A percentile compares a stretch with the other conserved stretches of the same genome.
These are phyloP conservation scores for Xerocomus amazonicus DNA, from an alignment of 1,284 basidiomycete genomes.

Conservation along the genomic window DNA sequence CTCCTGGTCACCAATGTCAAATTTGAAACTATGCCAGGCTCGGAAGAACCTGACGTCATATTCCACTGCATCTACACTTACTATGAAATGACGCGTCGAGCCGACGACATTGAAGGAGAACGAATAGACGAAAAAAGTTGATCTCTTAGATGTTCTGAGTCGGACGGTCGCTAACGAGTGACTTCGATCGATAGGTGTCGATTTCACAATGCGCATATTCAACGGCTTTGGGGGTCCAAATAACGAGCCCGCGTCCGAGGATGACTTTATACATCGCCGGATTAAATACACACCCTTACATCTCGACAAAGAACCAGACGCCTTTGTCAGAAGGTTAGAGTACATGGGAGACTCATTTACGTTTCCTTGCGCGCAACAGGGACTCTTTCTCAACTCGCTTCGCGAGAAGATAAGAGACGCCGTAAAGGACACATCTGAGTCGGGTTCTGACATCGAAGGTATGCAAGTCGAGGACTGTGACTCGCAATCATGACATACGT, in stretches of 20 bases:
- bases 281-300: slow-evolving; percentile 62
- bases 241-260: slow-evolving; percentile 33
- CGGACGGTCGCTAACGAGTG: neutral
- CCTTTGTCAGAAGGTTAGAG: slow-evolving; percentile 53
- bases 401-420: slow-evolving; percentile 46
- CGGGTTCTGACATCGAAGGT: slow-evolving; percentile 29
- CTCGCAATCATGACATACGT: slow-evolving; percentile 6
- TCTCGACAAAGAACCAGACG: slow-evolving; percentile 54
- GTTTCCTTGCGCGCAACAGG: slow-evolving; percentile 61
- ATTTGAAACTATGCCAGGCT: slow-evolving; percentile 28
- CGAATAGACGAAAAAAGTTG: slow-evolving; percentile 39
- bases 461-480: slow-evolving; percentile 25
- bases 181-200: slow-evolving; percentile 43
- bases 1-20: slow-evolving; percentile 51
- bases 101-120: slow-evolving; percentile 29
- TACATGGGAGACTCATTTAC: slow-evolving; percentile 64
- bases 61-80: slow-evolving; percentile 53
- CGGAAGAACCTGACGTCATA: slow-evolving; percentile 41
- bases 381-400: slow-evolving; percentile 59
- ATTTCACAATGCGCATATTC: slow-evolving; percentile 54
- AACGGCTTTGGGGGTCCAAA: slow-evolving; percentile 34
- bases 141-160: slow-evolving; percentile 9
- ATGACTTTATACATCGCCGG: slow-evolving; percentile 36
- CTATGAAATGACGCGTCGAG: slow-evolving; percentile 32
- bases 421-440: slow-evolving; percentile 30